These are phyloP conservation scores for Linum usitatissimum DNA, from an alignment of 345 rosid genomes.

Conservation along the genomic window DNA sequence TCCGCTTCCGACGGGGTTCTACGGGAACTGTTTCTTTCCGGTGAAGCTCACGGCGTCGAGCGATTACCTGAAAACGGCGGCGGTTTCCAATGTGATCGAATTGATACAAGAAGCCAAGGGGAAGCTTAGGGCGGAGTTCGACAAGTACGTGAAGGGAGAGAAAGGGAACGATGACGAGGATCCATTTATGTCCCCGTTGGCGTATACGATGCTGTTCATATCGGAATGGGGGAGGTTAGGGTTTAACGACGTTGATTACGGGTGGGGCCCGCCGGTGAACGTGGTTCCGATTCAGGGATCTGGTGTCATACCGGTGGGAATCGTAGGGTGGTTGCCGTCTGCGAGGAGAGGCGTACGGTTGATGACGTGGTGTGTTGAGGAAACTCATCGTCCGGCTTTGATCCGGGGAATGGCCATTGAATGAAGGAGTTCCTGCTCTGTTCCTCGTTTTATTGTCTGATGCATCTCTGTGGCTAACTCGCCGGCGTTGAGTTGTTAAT, in stretches of 20 bases:
- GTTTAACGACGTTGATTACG: slow-evolving; percentile 48
- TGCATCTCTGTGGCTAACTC: too few species aligned
- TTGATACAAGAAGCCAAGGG: slow-evolving; percentile 39
- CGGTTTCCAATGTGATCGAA: slow-evolving; percentile 30
- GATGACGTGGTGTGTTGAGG: slow-evolving; percentile 65
- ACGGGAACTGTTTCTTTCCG: slow-evolving; percentile 65
- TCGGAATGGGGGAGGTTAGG: slow-evolving; percentile 64
- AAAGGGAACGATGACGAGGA: slow-evolving; percentile 22
- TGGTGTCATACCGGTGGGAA: slow-evolving; percentile 43
- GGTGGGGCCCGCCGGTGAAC: slow-evolving; percentile 47
- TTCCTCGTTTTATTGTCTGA: too few species aligned
- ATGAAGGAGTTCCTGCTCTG: too few species aligned
- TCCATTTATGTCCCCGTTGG: slow-evolving; percentile 45
- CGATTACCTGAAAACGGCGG: slow-evolving; percentile 18
- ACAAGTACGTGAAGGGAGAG: slow-evolving; percentile 29
- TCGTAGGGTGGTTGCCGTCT: slow-evolving; percentile 44
- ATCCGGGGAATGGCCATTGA: background rate
- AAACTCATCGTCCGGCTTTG: slow-evolving; percentile 31
- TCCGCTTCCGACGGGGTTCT: slow-evolving; percentile 51
- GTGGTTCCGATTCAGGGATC: slow-evolving; percentile 51
- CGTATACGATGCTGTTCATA: slow-evolving; percentile 42
- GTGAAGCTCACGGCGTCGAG: slow-evolving; percentile 34
- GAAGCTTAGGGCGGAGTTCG: slow-evolving; percentile 33
- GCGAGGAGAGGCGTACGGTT: slow-evolving; percentile 44
- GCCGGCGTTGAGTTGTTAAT: too few species aligned